Evolutionary conservation across 108 stramenopile species (phyloP), one percentile per base, ranked within the genome.

Genomic region (Pseudonitzschia delicatissima): DNA sequence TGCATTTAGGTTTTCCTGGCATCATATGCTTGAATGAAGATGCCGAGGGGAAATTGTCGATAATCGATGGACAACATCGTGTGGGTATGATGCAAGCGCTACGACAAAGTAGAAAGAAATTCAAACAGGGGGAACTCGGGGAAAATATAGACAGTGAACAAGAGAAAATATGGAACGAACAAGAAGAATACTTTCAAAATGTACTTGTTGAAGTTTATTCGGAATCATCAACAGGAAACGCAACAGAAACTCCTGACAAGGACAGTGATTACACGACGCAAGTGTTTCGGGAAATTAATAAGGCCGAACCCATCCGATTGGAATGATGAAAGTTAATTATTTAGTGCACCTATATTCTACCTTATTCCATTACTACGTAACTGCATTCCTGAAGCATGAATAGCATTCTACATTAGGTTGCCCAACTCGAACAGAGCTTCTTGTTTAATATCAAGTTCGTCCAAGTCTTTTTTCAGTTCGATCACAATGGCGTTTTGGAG

Each of bases 291-390:
- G 94, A 92, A 77, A 90, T 95, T 64, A 95, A 95, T 73, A 87
- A 88, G 68, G 87, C 89, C 8, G 88, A 93, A 74, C 94, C 94
- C n/a, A n/a, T n/a, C n/a, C n/a, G n/a, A n/a, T n/a, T n/a, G n/a
- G n/a, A n/a, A n/a, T n/a, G n/a, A n/a, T n/a, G n/a, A n/a, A n/a
- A n/a, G n/a, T n/a, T n/a, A n/a, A n/a, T n/a, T n/a, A n/a, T n/a
- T n/a, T n/a, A n/a, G n/a, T n/a, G n/a, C n/a, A n/a, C n/a, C n/a
- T n/a, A n/a, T n/a, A n/a, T n/a, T n/a, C n/a, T n/a, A n/a, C n/a
- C n/a, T n/a, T n/a, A n/a, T n/a, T n/a, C n/a, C n/a, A n/a, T n/a
- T n/a, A n/a, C n/a, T n/a, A n/a, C n/a, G n/a, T n/a, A n/a, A n/a
- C n/a, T n/a, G n/a, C n/a, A n/a, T n/a, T n/a, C n/a, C n/a, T n/a